Percentiles rank a stretch among this genome's conserved stretches.
Evolutionary conservation across 1,284 basidiomycete species (phyloP).

Genomic region (Ceratobasidium sp.): DNA sequence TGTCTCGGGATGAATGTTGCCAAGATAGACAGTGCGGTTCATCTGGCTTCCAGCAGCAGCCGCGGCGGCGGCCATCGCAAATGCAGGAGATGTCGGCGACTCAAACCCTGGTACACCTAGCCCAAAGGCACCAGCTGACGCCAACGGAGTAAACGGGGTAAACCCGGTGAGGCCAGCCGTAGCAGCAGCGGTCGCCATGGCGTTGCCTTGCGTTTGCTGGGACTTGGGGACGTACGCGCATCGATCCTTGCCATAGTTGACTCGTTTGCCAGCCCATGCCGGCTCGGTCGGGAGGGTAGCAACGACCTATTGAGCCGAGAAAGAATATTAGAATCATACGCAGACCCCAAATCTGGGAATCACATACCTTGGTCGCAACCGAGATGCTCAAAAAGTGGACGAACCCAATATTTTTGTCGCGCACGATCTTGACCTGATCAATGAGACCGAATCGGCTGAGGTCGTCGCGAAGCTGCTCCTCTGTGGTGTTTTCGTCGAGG

Average conservation of each 20-base stretch:
- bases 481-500: constrained; percentile 86
- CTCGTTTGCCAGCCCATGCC: constrained; percentile 91
- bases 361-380: constrained; percentile 85
- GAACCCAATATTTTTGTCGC: constrained; percentile 97
- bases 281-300: constrained; percentile 88
- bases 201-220: constrained; percentile 70
- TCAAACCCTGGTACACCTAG: constrained; percentile 66
- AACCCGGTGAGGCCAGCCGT: constrained; percentile 61
- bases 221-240: constrained; percentile 94
- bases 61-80: constrained; percentile 54
- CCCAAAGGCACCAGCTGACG: constrained; percentile 54
- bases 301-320: constrained; percentile 71
- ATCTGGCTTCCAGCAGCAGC: constrained; percentile 61
- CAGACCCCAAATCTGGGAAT: neutral
- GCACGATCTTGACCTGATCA: constrained; percentile 97
- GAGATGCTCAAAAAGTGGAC: constrained; percentile 95
- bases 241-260: constrained; percentile 95
- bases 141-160: constrained; percentile 55
- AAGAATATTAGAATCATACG: constrained; percentile 35
- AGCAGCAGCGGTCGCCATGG: constrained; percentile 43
- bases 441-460: constrained; percentile 91
- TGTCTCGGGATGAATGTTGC: constrained; percentile 94
- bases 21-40: constrained; percentile 92
- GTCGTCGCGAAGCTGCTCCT: constrained; percentile 89
- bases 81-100: constrained; percentile 55